Conservation (phyloP, 1,139 yeast genomes). For the Scheffersomyces lignicola region DNA sequence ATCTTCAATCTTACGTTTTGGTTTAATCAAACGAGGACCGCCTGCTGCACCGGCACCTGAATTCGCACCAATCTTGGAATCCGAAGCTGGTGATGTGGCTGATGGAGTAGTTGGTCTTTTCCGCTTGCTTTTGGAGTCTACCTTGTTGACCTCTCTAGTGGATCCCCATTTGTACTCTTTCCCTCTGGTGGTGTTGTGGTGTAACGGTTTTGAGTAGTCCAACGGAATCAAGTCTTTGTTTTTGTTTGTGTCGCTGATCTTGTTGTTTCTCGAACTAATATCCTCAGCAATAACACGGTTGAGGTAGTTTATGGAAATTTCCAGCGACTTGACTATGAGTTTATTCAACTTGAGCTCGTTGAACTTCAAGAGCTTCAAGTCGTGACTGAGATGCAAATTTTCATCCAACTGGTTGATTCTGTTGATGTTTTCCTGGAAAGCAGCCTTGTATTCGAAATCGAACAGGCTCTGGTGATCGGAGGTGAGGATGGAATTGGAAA, state of each 20-base stretch:
- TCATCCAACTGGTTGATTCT: slow-evolving; percentile 30
- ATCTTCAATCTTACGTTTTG: slow-evolving; percentile 2
- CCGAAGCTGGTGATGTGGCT: slow-evolving; percentile 13
- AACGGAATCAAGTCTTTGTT: slow-evolving; percentile 15
- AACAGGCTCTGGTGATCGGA: slow-evolving; percentile 4
- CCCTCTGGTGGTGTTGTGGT: slow-evolving; percentile 23
- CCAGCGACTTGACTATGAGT: slow-evolving; percentile 25
- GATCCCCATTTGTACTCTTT: slow-evolving; percentile 36
- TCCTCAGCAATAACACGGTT: slow-evolving; percentile 41
- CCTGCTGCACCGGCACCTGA: slow-evolving; percentile 9
- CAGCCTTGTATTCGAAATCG: slow-evolving; percentile 12
- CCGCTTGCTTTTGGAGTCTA: slow-evolving; percentile 14
- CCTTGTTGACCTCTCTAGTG: slow-evolving; percentile 22
- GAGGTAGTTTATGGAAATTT: slow-evolving; percentile 31
- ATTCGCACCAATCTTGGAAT: slow-evolving; percentile 9
- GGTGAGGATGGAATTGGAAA: neutral
- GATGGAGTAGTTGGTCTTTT: slow-evolving; percentile 11
- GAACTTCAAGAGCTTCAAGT: slow-evolving; percentile 26
- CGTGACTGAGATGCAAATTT: slow-evolving; percentile 25
- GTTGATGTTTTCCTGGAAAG: slow-evolving; percentile 27
- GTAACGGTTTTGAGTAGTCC: slow-evolving; percentile 17
- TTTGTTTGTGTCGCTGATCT: slow-evolving; percentile 17
- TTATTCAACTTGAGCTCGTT: slow-evolving; percentile 28
- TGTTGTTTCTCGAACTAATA: slow-evolving; percentile 23
- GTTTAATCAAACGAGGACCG: slow-evolving; percentile 4